These are phyloP conservation scores for Parvularia atlantis DNA, from an alignment of 78 protist genomes.

Conservation along the genomic window DNA sequence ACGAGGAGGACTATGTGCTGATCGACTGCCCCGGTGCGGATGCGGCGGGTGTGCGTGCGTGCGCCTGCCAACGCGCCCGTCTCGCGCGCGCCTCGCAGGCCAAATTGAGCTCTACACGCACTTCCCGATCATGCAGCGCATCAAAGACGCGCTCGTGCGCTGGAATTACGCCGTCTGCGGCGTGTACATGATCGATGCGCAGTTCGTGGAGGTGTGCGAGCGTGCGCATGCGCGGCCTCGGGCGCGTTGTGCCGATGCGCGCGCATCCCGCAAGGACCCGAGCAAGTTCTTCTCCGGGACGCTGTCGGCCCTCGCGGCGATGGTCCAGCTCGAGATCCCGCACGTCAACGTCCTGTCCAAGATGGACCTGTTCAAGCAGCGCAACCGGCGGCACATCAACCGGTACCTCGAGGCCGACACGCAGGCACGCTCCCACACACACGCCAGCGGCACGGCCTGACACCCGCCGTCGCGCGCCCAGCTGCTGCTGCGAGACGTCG, in stretches of 20 bases:
- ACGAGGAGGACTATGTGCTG: constrained; percentile 87
- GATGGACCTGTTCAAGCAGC: constrained; percentile 58
- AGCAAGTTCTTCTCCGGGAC: constrained; percentile 51
- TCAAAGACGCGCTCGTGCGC: constrained; percentile 49
- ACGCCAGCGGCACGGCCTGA: too few species aligned
- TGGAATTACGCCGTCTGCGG: constrained; percentile 30
- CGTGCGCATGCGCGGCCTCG: not conserved
- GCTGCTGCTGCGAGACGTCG: not conserved
- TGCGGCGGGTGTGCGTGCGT: too few species aligned
- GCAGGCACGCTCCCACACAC: too few species aligned
- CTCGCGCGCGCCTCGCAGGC: constrained; percentile 37
- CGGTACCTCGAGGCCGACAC: not conserved
- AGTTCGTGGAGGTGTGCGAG: constrained; percentile 20
- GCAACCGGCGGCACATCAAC: not conserved
- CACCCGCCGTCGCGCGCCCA: not conserved
- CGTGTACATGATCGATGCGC: constrained; percentile 79
- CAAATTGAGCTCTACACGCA: constrained; percentile 94
- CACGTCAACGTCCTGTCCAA: constrained; percentile 87
- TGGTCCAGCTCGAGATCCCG: constrained; percentile 86
- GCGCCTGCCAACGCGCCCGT: not conserved
- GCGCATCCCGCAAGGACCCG: constrained; percentile 12
- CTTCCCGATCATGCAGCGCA: constrained; percentile 59
- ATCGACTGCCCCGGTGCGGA: constrained; percentile 89
- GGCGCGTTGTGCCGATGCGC: not conserved
- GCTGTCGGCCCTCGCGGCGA: constrained; percentile 70